Evolutionary conservation across 495 filamentous ascomycete species (phyloP).

Genomic region (Talaromyces wortmannii): DNA sequence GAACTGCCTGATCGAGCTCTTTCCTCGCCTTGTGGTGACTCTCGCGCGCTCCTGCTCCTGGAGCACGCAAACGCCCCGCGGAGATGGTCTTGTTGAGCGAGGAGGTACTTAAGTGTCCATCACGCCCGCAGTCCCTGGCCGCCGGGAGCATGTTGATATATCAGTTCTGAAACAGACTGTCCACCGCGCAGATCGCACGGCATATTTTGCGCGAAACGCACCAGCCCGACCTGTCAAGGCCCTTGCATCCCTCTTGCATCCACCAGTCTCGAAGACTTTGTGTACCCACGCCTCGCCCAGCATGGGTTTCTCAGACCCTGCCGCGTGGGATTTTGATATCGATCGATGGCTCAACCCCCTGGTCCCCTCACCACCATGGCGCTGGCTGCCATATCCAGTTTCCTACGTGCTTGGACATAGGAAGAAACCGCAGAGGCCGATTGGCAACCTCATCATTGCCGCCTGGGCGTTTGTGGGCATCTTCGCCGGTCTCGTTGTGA

Average conservation of each 20-base stretch:
- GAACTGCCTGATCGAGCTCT: constrained; percentile 1
- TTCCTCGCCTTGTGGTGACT: not conserved
- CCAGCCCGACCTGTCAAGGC: not conserved
- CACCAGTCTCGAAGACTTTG: not conserved
- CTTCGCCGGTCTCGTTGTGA: constrained; percentile 35
- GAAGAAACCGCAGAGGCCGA: constrained; percentile 14
- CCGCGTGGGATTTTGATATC: constrained; percentile 53
- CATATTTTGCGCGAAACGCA: too few species aligned
- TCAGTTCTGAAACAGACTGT: too few species aligned
- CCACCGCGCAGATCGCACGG: too few species aligned
- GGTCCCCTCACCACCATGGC: constrained; percentile 43
- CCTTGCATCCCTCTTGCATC: not conserved
- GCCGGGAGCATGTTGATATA: too few species aligned
- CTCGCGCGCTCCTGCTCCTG: not conserved
- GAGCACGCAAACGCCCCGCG: not conserved
- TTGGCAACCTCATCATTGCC: constrained; percentile 30
- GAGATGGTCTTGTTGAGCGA: not conserved
- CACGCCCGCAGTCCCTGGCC: not conserved
- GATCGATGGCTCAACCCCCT: constrained; percentile 58
- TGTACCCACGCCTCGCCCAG: too few species aligned
- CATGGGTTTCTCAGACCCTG: constrained; percentile 8
- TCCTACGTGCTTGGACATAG: constrained; percentile 37
- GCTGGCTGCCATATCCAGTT: constrained; percentile 25
- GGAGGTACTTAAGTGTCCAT: not conserved
- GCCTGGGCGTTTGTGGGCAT: constrained; percentile 38